These are phyloP conservation scores for Ogataea pignaliae DNA, from an alignment of 805 yeast genomes.

Conservation along the genomic window DNA sequence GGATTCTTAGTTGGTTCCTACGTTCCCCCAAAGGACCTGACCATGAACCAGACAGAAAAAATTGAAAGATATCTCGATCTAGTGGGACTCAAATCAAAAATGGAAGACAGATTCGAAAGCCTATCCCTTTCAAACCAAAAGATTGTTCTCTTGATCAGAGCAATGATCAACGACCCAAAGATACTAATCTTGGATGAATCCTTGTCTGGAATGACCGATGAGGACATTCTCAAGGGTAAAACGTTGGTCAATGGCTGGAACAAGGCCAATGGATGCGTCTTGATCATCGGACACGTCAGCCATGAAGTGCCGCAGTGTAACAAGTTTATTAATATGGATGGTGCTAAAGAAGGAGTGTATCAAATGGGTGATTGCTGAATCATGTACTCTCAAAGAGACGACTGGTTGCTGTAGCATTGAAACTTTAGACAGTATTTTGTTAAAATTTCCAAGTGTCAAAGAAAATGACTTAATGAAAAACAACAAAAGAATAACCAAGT, in stretches of 20 bases:
- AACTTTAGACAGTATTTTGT: no score
- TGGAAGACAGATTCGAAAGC: constrained; percentile 44
- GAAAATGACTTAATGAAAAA: background rate
- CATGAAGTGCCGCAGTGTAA: constrained; percentile 78
- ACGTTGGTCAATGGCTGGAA: constrained; percentile 47
- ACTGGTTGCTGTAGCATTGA: no score
- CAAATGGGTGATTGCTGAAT: constrained; percentile 23
- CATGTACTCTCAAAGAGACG: no score
- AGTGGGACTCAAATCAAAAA: constrained; percentile 38
- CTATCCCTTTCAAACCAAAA: constrained; percentile 74
- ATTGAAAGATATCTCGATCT: constrained; percentile 43
- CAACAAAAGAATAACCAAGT: background rate
- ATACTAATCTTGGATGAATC: constrained; percentile 88
- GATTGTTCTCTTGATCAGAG: constrained; percentile 66
- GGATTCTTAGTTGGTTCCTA: constrained; percentile 72
- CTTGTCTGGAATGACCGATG: constrained; percentile 80
- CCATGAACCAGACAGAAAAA: constrained; percentile 31
- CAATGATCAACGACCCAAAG: constrained; percentile 73
- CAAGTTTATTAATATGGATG: constrained; percentile 36
- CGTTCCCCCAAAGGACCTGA: constrained; percentile 41
- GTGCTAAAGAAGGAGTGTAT: constrained; percentile 28
- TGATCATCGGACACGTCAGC: constrained; percentile 78
- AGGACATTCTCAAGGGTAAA: constrained; percentile 52
- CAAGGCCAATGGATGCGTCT: constrained; percentile 49
- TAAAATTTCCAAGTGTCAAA: no score